Evolutionary conservation across 2,329 filamentous ascomycete genomes (phyloP), one percentile per base, ranked within the genome.

Genomic region (Pseudocercospora fuligena): DNA sequence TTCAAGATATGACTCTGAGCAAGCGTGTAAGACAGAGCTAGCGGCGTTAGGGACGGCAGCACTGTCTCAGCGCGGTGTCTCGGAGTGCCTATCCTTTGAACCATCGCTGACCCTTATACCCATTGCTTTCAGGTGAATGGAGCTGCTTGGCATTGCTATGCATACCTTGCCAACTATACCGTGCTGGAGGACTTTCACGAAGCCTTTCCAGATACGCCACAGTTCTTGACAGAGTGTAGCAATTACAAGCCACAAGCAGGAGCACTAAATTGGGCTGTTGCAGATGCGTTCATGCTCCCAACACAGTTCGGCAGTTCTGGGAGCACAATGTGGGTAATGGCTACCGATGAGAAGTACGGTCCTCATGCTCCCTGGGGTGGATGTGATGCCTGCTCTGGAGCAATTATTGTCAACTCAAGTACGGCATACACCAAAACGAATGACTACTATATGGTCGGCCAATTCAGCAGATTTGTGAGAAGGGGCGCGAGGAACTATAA

Each of bases 361-460:
- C 83, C 83, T 0, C 78, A 81, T 61, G 76, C 83, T 25, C 72
- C 77, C 9, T 79, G 79, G 43, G 78, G 78, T 33, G 79, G 78
- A 5, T 85, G 82, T 73, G 69, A 66, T 23, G 76, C 74, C 9
- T 84, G 82, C 73, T 79, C 78, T 0, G 92, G 92, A 51, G 88
- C 95, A 2, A 64, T 66, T 71, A 93, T 91, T 66, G 85, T 95
- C 77, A 92, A 96, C 81, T 94, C 76, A 8, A 73, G 74, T 7
- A 72, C 78, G 11, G 80, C 78, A 2, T 86, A 86, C 74, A 77
- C 75, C 3, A 80, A 82, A 67, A 81, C 80, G 27, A 78, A 83
- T 6, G 83, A 85, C 67, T 86, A 85, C 75, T 86, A 86, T 73
- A 84, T 85, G 80, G 77, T 86, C 66, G 84, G 82, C 1, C 85